Conservation (phyloP, 495 filamentous ascomycete species). For the Aspergillus cavernicola region DNA sequence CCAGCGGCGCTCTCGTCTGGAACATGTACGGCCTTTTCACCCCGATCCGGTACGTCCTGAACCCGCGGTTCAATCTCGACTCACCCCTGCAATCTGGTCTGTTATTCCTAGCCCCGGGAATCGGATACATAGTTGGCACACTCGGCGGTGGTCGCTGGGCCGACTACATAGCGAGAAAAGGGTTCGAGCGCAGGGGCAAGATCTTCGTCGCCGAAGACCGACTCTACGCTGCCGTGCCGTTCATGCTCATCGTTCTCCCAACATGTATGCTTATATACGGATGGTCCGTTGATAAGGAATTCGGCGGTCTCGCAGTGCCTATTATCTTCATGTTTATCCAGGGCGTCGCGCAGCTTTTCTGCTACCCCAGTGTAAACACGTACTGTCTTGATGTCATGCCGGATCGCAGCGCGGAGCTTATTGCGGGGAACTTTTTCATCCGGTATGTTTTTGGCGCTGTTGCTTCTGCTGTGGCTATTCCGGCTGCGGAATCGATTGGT, state of each 20-base stretch:
- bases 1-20: conserved; percentile 61
- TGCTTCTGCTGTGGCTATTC: conserved; percentile 62
- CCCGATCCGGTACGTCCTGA: conserved; percentile 70
- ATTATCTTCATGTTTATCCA: conserved; percentile 69
- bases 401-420: conserved; percentile 58
- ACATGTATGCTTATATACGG: conserved; percentile 67
- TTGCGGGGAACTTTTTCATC: conserved; percentile 70
- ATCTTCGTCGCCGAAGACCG: conserved; percentile 66
- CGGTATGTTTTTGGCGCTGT: conserved; percentile 65
- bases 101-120: conserved; percentile 72
- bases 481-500: conserved; percentile 61
- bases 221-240: conserved; percentile 56
- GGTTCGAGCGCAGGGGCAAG: conserved; percentile 53
- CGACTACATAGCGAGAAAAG: conserved; percentile 60
- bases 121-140: conserved; percentile 66
- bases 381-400: conserved; percentile 77
- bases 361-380: conserved; percentile 69
- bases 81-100: conserved; percentile 63
- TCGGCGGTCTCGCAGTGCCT: conserved; percentile 63
- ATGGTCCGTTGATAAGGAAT: conserved; percentile 63
- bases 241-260: conserved; percentile 59
- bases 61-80: conserved; percentile 65
- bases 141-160: conserved; percentile 71
- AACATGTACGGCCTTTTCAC: conserved; percentile 72
- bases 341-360: conserved; percentile 69